Base-by-base conservation (phyloP, 1,284 basidiomycete species). In the Cerioporus squamosus region DNA sequence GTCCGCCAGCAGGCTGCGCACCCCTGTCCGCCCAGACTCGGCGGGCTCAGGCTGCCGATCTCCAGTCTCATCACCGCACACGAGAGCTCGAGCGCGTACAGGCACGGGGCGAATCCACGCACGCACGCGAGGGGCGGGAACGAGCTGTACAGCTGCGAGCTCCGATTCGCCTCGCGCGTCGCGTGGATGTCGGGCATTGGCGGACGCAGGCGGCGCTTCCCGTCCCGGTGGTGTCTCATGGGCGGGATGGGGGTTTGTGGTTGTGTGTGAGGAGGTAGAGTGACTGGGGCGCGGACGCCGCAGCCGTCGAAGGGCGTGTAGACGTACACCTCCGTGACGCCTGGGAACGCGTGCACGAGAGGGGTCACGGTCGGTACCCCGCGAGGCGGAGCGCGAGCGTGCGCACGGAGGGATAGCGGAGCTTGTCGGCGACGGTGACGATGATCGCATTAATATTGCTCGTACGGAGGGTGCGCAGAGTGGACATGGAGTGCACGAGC, bases 291-390 rank as follows among this genome's bases (percentile, higher is more conserved):
- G 44, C 55, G 60, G 33, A 53, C 20, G 17, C 51, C 55, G 22
- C 55, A 63, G 8, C 61, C 61, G 45, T 63, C 61, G 45, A 49
- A 63, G 1, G 61, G 61, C n/a, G 61, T 63, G 49, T 63, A 63
- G 26, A 63, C 55, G 45, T 63, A 63, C 1, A 63, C 22, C 9
- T 57, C 55, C 9, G 52, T 24, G 39, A 63, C 45, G 22, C 29
- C 49, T 2, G 61, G 61, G 50, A 63, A 63, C 1, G 61, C 58
- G 49, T 63, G 61, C 26, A 63, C 61, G 61, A 63, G 61, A 18
- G 61, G 57, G 26, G 57, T 60, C 5, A 63, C 52, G 45, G 58
- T 55, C 9, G 61, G 61, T 17, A 60, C 57, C 46, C 55, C 2
- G 55, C 61, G 36, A 63, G 51, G 15, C 61, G 51, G 15, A 63